These are phyloP conservation scores for Penicillium expansum DNA, from an alignment of 2,329 filamentous ascomycete species.

Conservation along the genomic window DNA sequence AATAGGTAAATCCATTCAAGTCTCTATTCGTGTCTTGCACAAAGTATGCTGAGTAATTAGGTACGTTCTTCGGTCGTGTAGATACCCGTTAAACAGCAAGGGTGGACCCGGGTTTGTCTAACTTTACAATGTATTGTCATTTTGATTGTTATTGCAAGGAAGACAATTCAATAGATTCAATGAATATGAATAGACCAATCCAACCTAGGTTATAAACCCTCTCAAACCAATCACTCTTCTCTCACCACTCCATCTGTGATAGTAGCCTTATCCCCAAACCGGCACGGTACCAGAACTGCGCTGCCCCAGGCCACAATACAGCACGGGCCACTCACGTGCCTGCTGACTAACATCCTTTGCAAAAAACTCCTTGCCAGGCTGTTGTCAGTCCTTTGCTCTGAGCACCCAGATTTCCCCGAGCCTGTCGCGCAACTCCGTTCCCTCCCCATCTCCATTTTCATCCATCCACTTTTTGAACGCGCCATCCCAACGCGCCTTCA, in stretches of 20 bases:
- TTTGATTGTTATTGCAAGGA: not conserved
- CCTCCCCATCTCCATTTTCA: constrained; percentile 40
- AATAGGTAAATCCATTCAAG: not conserved
- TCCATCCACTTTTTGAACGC: constrained; percentile 35
- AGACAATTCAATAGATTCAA: not conserved
- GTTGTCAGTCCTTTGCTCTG: constrained; percentile 31
- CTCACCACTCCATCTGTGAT: not conserved
- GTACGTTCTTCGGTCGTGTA: not conserved
- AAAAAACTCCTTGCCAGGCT: constrained; percentile 37
- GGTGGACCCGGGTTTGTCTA: not conserved
- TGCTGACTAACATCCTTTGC: constrained; percentile 26
- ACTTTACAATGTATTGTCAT: constrained; percentile 2
- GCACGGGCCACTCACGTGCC: constrained; percentile 23
- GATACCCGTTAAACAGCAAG: not conserved
- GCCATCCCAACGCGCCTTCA: constrained; percentile 30
- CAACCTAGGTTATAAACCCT: not conserved
- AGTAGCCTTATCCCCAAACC: constrained; percentile 3
- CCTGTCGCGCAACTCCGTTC: constrained; percentile 40
- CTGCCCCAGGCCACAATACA: constrained; percentile 4
- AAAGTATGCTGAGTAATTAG: not conserved
- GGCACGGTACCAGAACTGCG: constrained; percentile 8
- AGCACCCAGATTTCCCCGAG: constrained; percentile 39
- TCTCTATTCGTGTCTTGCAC: not conserved
- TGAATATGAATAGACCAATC: not conserved
- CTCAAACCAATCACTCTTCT: not conserved